Base-by-base conservation (phyloP, 352 stramenopile species). In the Pythium periplocum region DNA sequence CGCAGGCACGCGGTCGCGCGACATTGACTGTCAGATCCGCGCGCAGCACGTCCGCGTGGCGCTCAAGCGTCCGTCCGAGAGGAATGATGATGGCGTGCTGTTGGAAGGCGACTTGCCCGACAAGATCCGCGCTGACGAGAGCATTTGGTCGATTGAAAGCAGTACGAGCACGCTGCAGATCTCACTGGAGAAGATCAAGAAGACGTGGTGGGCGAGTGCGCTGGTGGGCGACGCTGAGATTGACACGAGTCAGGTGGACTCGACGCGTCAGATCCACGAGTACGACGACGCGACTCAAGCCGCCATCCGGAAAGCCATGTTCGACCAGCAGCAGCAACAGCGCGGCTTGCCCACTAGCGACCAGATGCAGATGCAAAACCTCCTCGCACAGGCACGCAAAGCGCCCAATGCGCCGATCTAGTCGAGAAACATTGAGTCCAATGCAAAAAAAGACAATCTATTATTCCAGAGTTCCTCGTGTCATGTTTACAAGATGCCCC, bases 241-340 rank as follows among this genome's bases (percentile, higher is more conserved):
- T 68, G 96, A 99, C 76, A 98, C 97, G 37, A 93, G 75, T 32
- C 89, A 98, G 67, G 95, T 99, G 32, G 92, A 98, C 57, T 98
- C 96, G 7, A 97, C 98, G 69, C 96, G 95, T 60, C 93, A 77
- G 26, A 98, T 99, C 48, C 71, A 77, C 35, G 97, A 99, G 69
- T 91, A 99, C 55, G 96, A 99, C 70, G 90, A 86, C 7, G 94
- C 96, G 45, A 99, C 96, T 6, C 80, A 98, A 62, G 90, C 98
- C 39, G 98, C 97, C 6, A 98, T 99, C 44, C 96, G 98, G 64
- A 99, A 99, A 64, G 98, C 98, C 79, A 98, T 99, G 51, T 92
- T 91, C 52, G 83, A 96, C 53, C 87, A 97, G 67, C 77, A 89
- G 40, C 96, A 99, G 68, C 96, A 98, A 63, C 92, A 96, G 6